Conservation (phyloP, 108 stramenopile species). For the Cylindrotheca closterium region DNA sequence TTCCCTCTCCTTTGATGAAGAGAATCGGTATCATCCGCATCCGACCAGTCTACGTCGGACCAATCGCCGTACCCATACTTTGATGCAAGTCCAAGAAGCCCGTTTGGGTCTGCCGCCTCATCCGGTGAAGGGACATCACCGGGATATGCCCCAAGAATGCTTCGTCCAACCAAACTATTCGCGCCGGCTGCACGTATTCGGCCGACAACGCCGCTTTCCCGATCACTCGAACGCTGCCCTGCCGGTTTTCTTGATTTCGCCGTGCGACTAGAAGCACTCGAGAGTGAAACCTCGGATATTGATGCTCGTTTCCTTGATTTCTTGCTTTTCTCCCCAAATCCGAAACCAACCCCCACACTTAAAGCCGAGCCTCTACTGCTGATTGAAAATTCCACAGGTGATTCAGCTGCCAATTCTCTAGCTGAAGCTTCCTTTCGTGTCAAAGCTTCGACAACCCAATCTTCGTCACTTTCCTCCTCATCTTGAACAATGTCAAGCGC, state of each 20-base stretch:
- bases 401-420: background rate
- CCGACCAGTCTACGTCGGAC: constrained; percentile 43
- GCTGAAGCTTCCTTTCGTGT: constrained; percentile 4
- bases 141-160: constrained; percentile 75
- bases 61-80: constrained; percentile 82
- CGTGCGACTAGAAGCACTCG: too few species aligned
- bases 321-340: constrained; percentile 7
- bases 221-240: constrained; percentile 36
- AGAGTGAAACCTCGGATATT: constrained; percentile 5
- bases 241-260: constrained; percentile 5
- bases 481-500: background rate
- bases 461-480: constrained; percentile 35
- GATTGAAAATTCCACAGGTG: constrained; percentile 11
- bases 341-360: constrained; percentile 26
- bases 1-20: too few species aligned
- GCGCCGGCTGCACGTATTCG: constrained; percentile 62
- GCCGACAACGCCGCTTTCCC: constrained; percentile 60
- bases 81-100: constrained; percentile 52
- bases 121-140: constrained; percentile 70
- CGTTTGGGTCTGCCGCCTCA: constrained; percentile 58
- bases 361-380: constrained; percentile 13
- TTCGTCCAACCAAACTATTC: constrained; percentile 47
- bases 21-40: too few species aligned
- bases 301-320: constrained; percentile 12
- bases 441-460: constrained; percentile 37